Conservation (phyloP, 192 early-diverging fungal genomes). For the Umbelopsis sp. region DNA sequence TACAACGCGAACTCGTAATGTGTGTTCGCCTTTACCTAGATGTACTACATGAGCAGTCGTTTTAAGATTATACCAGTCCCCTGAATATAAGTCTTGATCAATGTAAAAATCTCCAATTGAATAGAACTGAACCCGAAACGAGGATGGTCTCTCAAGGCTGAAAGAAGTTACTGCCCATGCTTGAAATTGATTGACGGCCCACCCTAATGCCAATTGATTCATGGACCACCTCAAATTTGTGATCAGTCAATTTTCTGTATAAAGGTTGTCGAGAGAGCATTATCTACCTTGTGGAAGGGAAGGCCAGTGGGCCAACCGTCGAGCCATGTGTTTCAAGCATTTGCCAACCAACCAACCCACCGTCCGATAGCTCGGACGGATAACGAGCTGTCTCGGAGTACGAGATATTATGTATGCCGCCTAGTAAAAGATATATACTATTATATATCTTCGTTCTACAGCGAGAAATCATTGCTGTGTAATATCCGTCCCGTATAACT, state of each 20-base stretch:
- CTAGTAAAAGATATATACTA: slow-evolving; percentile 33
- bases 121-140: slow-evolving; percentile 46
- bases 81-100: slow-evolving; percentile 55
- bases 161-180: slow-evolving; percentile 49
- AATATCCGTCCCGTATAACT: background rate
- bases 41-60: slow-evolving; percentile 47
- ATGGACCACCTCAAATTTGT: slow-evolving; percentile 19
- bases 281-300: slow-evolving; percentile 45
- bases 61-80: slow-evolving; percentile 66
- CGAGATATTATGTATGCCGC: slow-evolving; percentile 62
- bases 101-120: slow-evolving; percentile 70
- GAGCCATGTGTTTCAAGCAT: slow-evolving; percentile 49
- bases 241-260: background rate
- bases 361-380: slow-evolving; percentile 68
- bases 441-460: background rate
- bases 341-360: slow-evolving; percentile 62
- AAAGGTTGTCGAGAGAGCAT: background rate
- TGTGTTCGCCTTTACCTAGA: slow-evolving; percentile 55
- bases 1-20: slow-evolving; percentile 55
- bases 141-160: slow-evolving; percentile 17
- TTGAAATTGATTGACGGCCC: slow-evolving; percentile 56
- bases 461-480: no score
- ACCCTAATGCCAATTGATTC: slow-evolving; percentile 42
- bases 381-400: slow-evolving; percentile 52
- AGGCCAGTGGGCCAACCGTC: slow-evolving; percentile 56